Evolutionary conservation across 2,329 filamentous ascomycete genomes (phyloP).

Genomic region (Bretziella fagacearum): DNA sequence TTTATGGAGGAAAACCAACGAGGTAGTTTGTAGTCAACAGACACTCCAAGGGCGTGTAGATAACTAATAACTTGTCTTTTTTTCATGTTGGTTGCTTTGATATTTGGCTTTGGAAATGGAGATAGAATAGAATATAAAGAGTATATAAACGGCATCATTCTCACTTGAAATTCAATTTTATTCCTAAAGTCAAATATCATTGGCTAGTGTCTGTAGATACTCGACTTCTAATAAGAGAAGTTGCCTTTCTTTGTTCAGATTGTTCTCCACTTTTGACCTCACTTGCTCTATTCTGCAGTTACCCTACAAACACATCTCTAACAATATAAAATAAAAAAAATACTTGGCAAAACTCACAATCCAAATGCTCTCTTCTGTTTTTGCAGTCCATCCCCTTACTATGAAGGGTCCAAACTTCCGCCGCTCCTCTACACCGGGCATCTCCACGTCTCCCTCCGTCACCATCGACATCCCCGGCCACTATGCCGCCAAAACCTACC

Average conservation of each 20-base stretch:
- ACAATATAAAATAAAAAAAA: neutral
- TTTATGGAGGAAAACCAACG: no score
- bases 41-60: no score
- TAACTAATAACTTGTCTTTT: no score
- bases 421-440: neutral
- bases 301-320: neutral
- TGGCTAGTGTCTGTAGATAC: neutral
- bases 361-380: neutral
- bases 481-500: constrained; percentile 38
- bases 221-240: neutral
- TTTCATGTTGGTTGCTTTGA: no score
- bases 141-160: neutral
- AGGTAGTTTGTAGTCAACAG: no score
- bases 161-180: neutral
- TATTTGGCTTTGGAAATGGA: no score
- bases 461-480: constrained; percentile 35
- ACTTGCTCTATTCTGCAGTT: neutral
- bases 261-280: neutral
- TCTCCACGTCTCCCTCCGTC: constrained; percentile 24
- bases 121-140: no score
- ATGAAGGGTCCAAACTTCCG: neutral
- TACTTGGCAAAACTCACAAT: neutral
- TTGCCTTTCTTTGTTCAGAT: neutral
- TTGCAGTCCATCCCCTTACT: neutral
- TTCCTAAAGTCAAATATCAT: neutral